Base-by-base conservation (phyloP, 73 alveolate genomes). In the Uronychia setigera region DNA sequence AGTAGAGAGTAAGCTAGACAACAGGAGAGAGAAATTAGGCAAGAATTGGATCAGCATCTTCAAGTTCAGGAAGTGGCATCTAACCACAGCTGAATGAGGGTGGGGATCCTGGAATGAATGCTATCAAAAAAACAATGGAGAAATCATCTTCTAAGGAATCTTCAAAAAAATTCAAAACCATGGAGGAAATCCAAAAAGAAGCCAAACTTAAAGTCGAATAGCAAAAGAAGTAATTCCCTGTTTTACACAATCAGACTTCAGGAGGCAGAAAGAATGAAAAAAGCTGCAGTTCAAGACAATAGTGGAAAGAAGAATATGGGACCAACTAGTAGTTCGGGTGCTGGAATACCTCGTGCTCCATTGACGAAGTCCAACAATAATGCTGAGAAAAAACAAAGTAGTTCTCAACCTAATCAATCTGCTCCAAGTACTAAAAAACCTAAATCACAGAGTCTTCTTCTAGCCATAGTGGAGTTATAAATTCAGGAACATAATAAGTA, bases 111-210 rank as follows among this genome's bases (percentile, higher is more conserved):
- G 31, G 33, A 27, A 60, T 25, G 35, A 28, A 26, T 19, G 60
- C 81, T 57, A 81, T 32, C 29, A 34, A 31, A 29, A 33, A 75
- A 5, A 29, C 31, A 9, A 27, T 30, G 74, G 78, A 29, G 33
- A 58, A 77, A 19, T 1, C 80, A 26, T 33, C 83, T 29, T 75
- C 34, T 26, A 11, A 31, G 14, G 83, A 31, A 31, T 26, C 33
- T 0, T 26, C 26, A 11, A 30, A 33, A 0, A 26, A 75, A 27
- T 78, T 88, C 59, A 88, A 87, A 58, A 88, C 92, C 0, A 83
- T 88, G 81, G 94, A 88, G 25, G 75, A 88, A 58, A 84, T 88
- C 11, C 83, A 87, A 35, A 87, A 83, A 83, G 94, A 88, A 59
- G 94, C 94, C 14, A 88, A 78, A 58, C 57, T 58, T 32, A 82